A percentile compares a stretch with the other conserved stretches of the same genome.
These are phyloP conservation scores for Pelargonium australe DNA, from an alignment of 441 rosid species.

Conservation along the genomic window DNA sequence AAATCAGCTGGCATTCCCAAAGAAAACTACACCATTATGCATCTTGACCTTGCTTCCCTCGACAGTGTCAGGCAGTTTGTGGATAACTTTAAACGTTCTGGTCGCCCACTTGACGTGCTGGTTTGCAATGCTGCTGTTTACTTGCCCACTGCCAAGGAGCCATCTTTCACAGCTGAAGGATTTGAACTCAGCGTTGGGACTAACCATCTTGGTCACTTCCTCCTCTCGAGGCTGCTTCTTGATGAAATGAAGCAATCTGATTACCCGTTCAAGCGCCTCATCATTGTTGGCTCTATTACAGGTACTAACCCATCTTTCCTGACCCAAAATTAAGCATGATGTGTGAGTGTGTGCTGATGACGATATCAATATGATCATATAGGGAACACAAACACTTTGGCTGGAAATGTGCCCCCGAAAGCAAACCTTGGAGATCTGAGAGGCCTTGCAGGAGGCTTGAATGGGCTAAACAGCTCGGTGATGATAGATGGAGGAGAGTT, in stretches of 20 bases:
- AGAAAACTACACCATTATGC: slow-evolving; percentile 75
- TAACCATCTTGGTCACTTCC: slow-evolving; percentile 88
- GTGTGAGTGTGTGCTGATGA: neutral
- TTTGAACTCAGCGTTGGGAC: slow-evolving; percentile 87
- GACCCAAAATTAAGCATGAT: neutral
- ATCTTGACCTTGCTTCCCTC: slow-evolving; percentile 76
- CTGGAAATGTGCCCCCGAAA: slow-evolving; percentile 87
- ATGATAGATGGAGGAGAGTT: slow-evolving; percentile 90
- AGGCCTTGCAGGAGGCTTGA: slow-evolving; percentile 69
- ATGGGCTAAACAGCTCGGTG: slow-evolving; percentile 53
- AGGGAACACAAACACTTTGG: slow-evolving; percentile 90
- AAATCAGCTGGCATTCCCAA: slow-evolving; percentile 62
- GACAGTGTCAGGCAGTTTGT: slow-evolving; percentile 80
- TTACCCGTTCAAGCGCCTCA: slow-evolving; percentile 65
- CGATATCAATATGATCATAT: neutral
- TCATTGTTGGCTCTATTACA: slow-evolving; percentile 88
- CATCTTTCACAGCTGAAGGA: slow-evolving; percentile 81
- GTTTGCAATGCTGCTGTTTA: slow-evolving; percentile 89
- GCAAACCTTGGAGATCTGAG: slow-evolving; percentile 86
- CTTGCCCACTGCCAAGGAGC: slow-evolving; percentile 76
- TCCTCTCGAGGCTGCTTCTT: slow-evolving; percentile 61
- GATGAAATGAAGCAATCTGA: slow-evolving; percentile 73
- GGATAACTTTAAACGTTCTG: slow-evolving; percentile 48
- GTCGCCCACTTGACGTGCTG: slow-evolving; percentile 55
- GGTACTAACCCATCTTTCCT: slow-evolving; percentile 30